phyloP scores from a whole-genome alignment of 1,284 basidiomycete genomes.

The Melampsora americana region DNA sequence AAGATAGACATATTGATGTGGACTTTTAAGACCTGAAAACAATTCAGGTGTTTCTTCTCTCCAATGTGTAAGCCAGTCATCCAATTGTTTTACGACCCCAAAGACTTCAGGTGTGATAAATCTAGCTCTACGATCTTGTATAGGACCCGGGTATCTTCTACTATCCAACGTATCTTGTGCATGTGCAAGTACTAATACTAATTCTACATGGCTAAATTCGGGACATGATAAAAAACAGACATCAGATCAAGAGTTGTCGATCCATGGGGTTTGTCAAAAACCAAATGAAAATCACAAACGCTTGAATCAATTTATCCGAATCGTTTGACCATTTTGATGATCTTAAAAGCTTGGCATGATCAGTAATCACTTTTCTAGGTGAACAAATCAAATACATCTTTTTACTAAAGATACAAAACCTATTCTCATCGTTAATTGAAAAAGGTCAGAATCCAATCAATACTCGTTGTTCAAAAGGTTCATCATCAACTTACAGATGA shows the following conservation, averaged over 20 bases:
- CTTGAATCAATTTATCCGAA: slow-evolving; percentile 18
- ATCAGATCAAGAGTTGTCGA: neutral
- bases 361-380: slow-evolving; percentile 8
- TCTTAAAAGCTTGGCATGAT: slow-evolving; percentile 10
- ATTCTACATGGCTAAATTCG: slow-evolving; percentile 10
- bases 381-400: slow-evolving; percentile 38
- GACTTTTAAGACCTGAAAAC: slow-evolving; percentile 5
- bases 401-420: slow-evolving; percentile 27
- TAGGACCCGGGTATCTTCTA: slow-evolving; percentile 5
- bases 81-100: slow-evolving; percentile 5
- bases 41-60: slow-evolving; percentile 1
- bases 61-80: slow-evolving; percentile 20
- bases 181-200: slow-evolving; percentile 13
- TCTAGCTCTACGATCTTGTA: neutral
- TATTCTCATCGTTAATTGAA: neutral
- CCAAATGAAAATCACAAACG: neutral
- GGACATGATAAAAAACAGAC: neutral
- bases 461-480: neutral
- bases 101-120: slow-evolving; percentile 10
- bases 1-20: slow-evolving; percentile 18
- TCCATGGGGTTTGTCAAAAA: neutral
- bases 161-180: slow-evolving; percentile 15
- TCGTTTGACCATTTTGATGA: slow-evolving; percentile 8
- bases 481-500: slow-evolving; percentile 17
- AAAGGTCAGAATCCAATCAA: neutral